Base-by-base conservation (phyloP, 306 rosid species). In the Vigna radiata region DNA sequence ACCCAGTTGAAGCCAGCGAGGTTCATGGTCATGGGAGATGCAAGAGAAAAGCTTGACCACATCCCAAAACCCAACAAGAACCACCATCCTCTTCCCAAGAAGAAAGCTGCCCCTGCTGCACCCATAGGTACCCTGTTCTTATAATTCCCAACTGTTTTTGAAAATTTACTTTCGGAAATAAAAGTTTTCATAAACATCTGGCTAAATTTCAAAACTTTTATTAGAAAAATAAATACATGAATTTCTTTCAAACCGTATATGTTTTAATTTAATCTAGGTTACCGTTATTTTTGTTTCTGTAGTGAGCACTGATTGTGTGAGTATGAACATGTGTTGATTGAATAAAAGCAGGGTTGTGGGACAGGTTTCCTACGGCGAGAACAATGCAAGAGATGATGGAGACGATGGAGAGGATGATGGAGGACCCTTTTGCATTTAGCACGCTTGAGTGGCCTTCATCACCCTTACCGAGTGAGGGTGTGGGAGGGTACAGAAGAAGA, bases 321-420 rank as follows among this genome's bases (percentile, higher is more conserved):
- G 5, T 11, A 44, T 44, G 4, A 2, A 9, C 12, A 9, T 41
- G 4, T 39, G 2, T 8, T 39, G 2, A 43, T 44, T 44, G 3
- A 23, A 27, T 15, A 48, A 29, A 69, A 80, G 39, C 72, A 93
- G 98, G 93, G 77, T 76, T 90, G 37, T 91, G 97, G 97, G 96
- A 91, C 17, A 60, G 89, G 47, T 94, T 83, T 85, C 97, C 98
- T 5, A 81, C 98, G 1, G 91, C 96, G 2, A 90, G 85, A 43
- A 89, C 96, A 4, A 85, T 94, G 48, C 91, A 90, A 67, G 91
- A 94, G 80, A 90, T 91, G 97, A 86, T 94, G 91, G 96, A 93
- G 39, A 89, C 96, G 0, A 89, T 93, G 97, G 98, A 93, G 68
- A 82, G 92, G 8, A 79, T 91, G 80, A 83, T 87, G 89, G 98